These are phyloP conservation scores for Parasitella parasitica DNA, from an alignment of 371 early-diverging fungal species.

Conservation along the genomic window DNA sequence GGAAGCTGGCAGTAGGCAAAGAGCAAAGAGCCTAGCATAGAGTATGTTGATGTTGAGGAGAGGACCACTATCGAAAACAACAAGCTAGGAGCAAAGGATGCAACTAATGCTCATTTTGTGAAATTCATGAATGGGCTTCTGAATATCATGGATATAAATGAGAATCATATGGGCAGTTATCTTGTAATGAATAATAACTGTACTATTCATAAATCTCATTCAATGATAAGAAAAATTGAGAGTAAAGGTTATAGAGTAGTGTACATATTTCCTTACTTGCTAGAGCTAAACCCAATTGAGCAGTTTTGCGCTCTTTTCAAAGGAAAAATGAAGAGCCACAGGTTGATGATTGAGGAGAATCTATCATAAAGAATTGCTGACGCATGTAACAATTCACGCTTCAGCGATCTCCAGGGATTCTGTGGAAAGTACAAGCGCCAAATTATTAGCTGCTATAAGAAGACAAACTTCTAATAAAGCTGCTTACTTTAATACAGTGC, in stretches of 20 bases:
- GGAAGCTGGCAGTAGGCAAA: background rate
- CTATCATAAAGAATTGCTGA: too few species aligned
- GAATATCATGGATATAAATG: slow-evolving; percentile 9
- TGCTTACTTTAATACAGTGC: too few species aligned
- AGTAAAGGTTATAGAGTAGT: background rate
- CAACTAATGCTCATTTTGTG: slow-evolving; percentile 14
- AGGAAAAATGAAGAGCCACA: slow-evolving; percentile 14
- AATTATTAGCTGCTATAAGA: too few species aligned
- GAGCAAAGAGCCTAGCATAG: slow-evolving; percentile 9
- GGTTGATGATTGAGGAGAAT: slow-evolving; percentile 3
- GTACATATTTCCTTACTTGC: slow-evolving; percentile 6
- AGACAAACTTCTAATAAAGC: too few species aligned
- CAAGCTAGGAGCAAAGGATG: slow-evolving; percentile 6
- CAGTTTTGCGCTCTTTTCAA: slow-evolving; percentile 8
- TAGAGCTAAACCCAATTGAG: slow-evolving; percentile 13
- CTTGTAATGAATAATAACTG: slow-evolving; percentile 1
- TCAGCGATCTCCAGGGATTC: too few species aligned
- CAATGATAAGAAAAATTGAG: background rate
- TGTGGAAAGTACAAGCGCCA: too few species aligned
- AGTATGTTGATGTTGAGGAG: slow-evolving; percentile 8
- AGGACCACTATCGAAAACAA: background rate
- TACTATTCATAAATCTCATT: background rate
- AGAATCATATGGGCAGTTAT: background rate
- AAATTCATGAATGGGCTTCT: slow-evolving; percentile 17
- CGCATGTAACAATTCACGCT: too few species aligned